Conservation (phyloP, 805 yeast species). For the Yamadazyma sp. region DNA sequence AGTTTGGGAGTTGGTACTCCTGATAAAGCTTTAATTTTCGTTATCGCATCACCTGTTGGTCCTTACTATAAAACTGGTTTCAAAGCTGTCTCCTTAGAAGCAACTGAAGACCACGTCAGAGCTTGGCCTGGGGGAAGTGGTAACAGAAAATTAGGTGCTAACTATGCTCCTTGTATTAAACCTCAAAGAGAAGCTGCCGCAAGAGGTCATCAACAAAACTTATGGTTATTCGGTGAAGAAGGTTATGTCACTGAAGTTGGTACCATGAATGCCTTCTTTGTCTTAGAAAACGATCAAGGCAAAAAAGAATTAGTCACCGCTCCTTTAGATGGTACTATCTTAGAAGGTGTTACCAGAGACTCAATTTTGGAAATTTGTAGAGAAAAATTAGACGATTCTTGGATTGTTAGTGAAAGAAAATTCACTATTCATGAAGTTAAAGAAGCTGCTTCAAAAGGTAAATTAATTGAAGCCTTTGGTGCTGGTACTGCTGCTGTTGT, state of each 20-base stretch:
- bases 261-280: constrained; percentile 94
- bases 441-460: constrained; percentile 74
- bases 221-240: constrained; percentile 94
- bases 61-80: constrained; percentile 90
- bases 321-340: constrained; percentile 94
- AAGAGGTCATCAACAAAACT: constrained; percentile 92
- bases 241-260: constrained; percentile 91
- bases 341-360: constrained; percentile 96
- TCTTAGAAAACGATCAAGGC: constrained; percentile 76
- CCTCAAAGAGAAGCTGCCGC: constrained; percentile 89
- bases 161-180: constrained; percentile 91
- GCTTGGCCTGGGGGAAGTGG: constrained; percentile 99
- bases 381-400: constrained; percentile 66
- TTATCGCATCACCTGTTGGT: constrained; percentile 94
- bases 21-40: constrained; percentile 73
- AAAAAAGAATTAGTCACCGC: constrained; percentile 92
- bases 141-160: constrained; percentile 93
- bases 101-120: constrained; percentile 93
- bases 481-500: constrained; percentile 98
- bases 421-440: constrained; percentile 77
- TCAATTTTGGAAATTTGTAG: constrained; percentile 77
- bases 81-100: constrained; percentile 92
- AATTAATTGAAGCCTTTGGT: constrained; percentile 91
- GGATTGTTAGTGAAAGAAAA: constrained; percentile 83
- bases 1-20: constrained; percentile 88